Conservation (phyloP, 768 basidiomycete species). For the Butyriboletus loyo region DNA sequence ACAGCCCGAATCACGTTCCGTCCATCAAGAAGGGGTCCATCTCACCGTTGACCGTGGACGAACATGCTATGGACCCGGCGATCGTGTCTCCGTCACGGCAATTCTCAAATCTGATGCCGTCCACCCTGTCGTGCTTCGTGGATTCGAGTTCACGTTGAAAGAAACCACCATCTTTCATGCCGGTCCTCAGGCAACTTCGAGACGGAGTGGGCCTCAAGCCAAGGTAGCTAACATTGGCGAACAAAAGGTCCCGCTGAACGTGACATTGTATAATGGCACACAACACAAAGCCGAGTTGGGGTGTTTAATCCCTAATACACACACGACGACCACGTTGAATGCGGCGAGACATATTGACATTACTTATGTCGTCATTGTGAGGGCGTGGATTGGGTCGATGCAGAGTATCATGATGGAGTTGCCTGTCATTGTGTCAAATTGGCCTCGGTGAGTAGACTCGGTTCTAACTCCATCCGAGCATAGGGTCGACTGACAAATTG, state of each 20-base stretch:
- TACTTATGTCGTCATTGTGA: slow-evolving; percentile 72
- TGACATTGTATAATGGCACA: slow-evolving; percentile 69
- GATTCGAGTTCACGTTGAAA: slow-evolving; percentile 77
- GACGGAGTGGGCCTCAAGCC: slow-evolving; percentile 57
- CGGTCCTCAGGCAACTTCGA: slow-evolving; percentile 46
- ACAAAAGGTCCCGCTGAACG: slow-evolving; percentile 68
- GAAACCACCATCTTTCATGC: slow-evolving; percentile 78
- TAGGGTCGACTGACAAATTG: not conserved
- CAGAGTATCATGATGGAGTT: slow-evolving; percentile 66
- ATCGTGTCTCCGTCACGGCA: slow-evolving; percentile 70
- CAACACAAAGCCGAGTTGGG: slow-evolving; percentile 71
- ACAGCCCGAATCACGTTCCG: slow-evolving; percentile 69
- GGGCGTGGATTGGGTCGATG: slow-evolving; percentile 71
- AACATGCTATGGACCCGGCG: slow-evolving; percentile 85
- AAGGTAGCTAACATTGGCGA: slow-evolving; percentile 58
- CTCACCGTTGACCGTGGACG: slow-evolving; percentile 72
- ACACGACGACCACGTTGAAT: slow-evolving; percentile 78
- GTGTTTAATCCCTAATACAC: slow-evolving; percentile 65
- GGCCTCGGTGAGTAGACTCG: slow-evolving; percentile 62
- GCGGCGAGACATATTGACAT: slow-evolving; percentile 85
- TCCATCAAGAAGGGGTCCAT: slow-evolving; percentile 63
- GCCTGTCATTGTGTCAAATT: slow-evolving; percentile 80
- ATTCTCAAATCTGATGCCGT: slow-evolving; percentile 69
- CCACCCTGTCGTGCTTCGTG: slow-evolving; percentile 69
- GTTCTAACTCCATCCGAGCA: not conserved